Conservation (phyloP, 2,329 filamentous ascomycete species). For the Aspergillus fumigatiaffinis region DNA sequence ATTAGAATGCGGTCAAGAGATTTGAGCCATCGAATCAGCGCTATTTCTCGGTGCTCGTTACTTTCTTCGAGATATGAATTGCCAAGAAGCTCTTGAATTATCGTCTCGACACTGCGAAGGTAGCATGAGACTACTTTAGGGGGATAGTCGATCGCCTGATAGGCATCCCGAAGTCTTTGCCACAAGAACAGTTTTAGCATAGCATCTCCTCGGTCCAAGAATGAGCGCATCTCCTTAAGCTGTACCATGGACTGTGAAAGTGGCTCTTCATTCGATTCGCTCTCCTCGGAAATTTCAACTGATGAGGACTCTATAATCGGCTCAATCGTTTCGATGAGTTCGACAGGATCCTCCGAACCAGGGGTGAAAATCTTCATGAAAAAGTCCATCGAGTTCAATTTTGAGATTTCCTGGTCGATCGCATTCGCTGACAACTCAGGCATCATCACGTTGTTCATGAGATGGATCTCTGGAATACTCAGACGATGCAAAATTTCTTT, state of each 20-base stretch:
- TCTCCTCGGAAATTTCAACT: slow-evolving; percentile 25
- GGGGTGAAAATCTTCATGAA: slow-evolving; percentile 86
- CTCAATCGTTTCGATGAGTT: slow-evolving; percentile 86
- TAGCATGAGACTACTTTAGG: slow-evolving; percentile 88
- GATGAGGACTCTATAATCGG: slow-evolving; percentile 73
- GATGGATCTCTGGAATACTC: slow-evolving; percentile 49
- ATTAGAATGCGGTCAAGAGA: slow-evolving; percentile 73
- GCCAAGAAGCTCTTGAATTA: slow-evolving; percentile 66
- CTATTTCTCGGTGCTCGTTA: slow-evolving; percentile 61
- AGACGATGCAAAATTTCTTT: slow-evolving; percentile 50
- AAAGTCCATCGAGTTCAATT: slow-evolving; percentile 93
- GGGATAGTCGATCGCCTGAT: slow-evolving; percentile 75
- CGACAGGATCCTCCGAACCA: slow-evolving; percentile 72
- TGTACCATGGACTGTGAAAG: slow-evolving; percentile 47
- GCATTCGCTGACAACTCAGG: slow-evolving; percentile 78
- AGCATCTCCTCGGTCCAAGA: slow-evolving; percentile 75
- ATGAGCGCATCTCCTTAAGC: slow-evolving; percentile 76
- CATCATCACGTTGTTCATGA: slow-evolving; percentile 86
- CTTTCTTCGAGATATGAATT: slow-evolving; percentile 54
- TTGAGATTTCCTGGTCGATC: slow-evolving; percentile 84
- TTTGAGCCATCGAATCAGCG: slow-evolving; percentile 72
- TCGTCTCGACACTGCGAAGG: slow-evolving; percentile 78
- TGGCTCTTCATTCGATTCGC: slow-evolving; percentile 14
- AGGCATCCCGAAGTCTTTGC: slow-evolving; percentile 86
- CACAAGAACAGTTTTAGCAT: slow-evolving; percentile 83